A percentile compares a stretch with the other conserved stretches of the same genome.
Evolutionary conservation across 768 basidiomycete species (phyloP).

Genomic region (Amanita rimosa): DNA sequence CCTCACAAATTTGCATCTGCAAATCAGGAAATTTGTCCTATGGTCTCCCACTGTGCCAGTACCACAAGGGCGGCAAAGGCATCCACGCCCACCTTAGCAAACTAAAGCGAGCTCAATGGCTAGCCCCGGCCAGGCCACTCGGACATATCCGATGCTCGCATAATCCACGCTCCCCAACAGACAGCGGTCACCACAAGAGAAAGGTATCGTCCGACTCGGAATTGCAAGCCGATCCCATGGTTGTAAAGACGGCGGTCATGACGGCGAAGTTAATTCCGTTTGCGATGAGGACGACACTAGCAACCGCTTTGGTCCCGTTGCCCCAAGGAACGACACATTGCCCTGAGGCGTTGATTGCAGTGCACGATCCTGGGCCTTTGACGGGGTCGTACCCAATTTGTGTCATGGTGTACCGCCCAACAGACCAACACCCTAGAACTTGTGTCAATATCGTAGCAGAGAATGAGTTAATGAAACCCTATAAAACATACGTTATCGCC

Average conservation of each 20-base stretch:
- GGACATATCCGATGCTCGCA: too few relatives aligned
- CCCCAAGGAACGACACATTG: constrained; percentile 75
- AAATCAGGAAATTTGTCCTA: too few relatives aligned
- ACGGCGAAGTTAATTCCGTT: constrained; percentile 72
- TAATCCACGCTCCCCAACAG: constrained; percentile 73
- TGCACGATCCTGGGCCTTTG: constrained; percentile 61
- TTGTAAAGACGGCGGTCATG: constrained; percentile 77
- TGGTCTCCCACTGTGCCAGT: too few relatives aligned
- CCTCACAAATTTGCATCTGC: too few relatives aligned
- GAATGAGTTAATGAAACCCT: neutral
- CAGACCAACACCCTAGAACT: constrained; percentile 53
- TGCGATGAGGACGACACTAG: constrained; percentile 66
- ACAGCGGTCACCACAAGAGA: constrained; percentile 59
- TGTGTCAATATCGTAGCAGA: constrained; percentile 1
- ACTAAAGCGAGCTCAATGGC: too few relatives aligned
- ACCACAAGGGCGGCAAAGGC: too few relatives aligned
- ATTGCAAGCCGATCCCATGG: constrained; percentile 64
- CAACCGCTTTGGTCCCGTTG: constrained; percentile 62
- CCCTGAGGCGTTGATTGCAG: constrained; percentile 43
- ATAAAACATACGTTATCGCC: constrained; percentile 54
- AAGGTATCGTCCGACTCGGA: constrained; percentile 74
- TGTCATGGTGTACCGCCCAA: constrained; percentile 59
- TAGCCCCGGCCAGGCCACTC: too few relatives aligned
- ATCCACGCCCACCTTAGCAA: too few relatives aligned
- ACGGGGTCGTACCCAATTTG: constrained; percentile 67